Percentiles rank a stretch among this genome's conserved stretches.
phyloP scores from a whole-genome alignment of 805 yeast genomes.

The Yarrowia keelungensis region DNA sequence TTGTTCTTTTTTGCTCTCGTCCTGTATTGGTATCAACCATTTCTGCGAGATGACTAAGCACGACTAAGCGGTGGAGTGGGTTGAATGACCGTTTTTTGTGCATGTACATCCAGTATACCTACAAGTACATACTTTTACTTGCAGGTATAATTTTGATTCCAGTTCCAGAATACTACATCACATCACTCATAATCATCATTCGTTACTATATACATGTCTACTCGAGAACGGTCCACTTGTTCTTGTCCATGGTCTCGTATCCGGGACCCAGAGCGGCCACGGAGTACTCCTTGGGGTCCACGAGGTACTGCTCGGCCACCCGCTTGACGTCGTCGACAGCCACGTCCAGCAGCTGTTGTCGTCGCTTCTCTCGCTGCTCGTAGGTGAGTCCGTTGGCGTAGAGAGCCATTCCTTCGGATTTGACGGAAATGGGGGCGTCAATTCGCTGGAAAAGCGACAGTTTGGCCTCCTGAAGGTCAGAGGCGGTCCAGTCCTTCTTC shows the following conservation, averaged over 20 bases:
- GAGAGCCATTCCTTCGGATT: conserved; percentile 72
- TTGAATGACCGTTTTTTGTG: too few species aligned
- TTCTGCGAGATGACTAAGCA: neutral
- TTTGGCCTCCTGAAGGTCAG: conserved; percentile 87
- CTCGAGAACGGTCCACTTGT: conserved; percentile 30
- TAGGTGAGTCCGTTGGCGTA: conserved; percentile 77
- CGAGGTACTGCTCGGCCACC: conserved; percentile 72
- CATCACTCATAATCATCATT: conserved; percentile 2
- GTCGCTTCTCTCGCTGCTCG: conserved; percentile 78
- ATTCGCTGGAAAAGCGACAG: conserved; percentile 87
- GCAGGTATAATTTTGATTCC: too few species aligned
- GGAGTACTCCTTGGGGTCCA: conserved; percentile 23
- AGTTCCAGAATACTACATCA: too few species aligned
- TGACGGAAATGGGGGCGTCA: conserved; percentile 87
- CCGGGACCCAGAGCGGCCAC: conserved; percentile 37
- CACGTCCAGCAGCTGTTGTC: conserved; percentile 75
- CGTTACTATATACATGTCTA: conserved; percentile 28
- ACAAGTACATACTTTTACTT: too few species aligned
- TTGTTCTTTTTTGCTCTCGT: neutral
- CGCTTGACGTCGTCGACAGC: conserved; percentile 64
- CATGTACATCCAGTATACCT: too few species aligned
- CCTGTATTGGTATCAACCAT: conserved; percentile 12
- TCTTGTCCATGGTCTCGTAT: conserved; percentile 20
- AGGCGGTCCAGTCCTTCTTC: conserved; percentile 60
- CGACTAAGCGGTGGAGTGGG: too few species aligned